Evolutionary conservation across 345 rosid genomes (phyloP).

Genomic region (Acer yangbiense): DNA sequence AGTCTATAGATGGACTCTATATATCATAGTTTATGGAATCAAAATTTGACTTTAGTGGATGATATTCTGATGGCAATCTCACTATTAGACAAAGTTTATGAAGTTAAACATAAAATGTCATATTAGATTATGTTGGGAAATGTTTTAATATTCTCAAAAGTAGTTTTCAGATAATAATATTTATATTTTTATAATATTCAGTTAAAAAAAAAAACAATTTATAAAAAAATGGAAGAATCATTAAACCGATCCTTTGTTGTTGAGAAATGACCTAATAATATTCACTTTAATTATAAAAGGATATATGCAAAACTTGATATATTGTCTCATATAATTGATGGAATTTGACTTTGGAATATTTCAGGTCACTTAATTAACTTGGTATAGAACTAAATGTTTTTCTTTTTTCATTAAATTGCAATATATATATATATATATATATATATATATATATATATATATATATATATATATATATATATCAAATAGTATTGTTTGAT

Average conservation of each 20-base stretch:
- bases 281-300: too few species aligned
- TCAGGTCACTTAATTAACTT: not conserved
- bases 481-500: not conserved
- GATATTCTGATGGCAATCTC: not conserved
- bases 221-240: too few species aligned
- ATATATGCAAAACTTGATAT: too few species aligned
- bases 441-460: too few species aligned
- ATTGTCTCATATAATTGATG: too few species aligned
- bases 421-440: too few species aligned
- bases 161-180: too few species aligned
- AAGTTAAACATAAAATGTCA: not conserved
- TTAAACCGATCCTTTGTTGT: too few species aligned
- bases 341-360: not conserved
- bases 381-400: not conserved
- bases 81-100: not conserved
- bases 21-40: not conserved
- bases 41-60: not conserved
- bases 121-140: not conserved
- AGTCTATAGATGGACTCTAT: not conserved
- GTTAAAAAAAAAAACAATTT: too few species aligned
- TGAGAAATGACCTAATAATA: too few species aligned
- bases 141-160: too few species aligned
- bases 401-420: not conserved
- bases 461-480: not conserved
- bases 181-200: too few species aligned